phyloP scores from a whole-genome alignment of 2,329 filamentous ascomycete genomes.

The Onygenales sp. region DNA sequence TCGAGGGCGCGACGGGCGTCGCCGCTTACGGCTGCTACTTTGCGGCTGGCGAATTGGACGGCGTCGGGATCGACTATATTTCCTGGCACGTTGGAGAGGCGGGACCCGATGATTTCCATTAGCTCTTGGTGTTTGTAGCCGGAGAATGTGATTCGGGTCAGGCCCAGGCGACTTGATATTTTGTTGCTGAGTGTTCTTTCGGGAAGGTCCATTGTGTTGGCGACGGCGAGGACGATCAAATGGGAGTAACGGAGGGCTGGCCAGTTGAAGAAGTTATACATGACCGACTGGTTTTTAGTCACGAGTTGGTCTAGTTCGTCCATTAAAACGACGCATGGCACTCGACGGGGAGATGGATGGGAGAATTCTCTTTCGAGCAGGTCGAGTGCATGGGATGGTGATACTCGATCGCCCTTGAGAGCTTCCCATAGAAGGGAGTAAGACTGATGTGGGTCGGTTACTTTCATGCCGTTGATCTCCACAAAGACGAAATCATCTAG shows the following conservation, averaged over 20 bases:
- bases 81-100: slow-evolving; percentile 76
- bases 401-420: slow-evolving; percentile 83
- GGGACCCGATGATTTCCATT: slow-evolving; percentile 95
- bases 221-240: slow-evolving; percentile 90
- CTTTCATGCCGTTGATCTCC: slow-evolving; percentile 99
- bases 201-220: slow-evolving; percentile 97
- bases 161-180: slow-evolving; percentile 81
- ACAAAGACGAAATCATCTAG: slow-evolving; percentile 98
- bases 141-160: slow-evolving; percentile 92
- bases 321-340: slow-evolving; percentile 96
- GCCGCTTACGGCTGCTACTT: slow-evolving; percentile 92
- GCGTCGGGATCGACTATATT: slow-evolving; percentile 88
- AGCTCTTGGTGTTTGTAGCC: slow-evolving; percentile 96
- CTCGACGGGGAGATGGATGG: slow-evolving; percentile 77
- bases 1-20: slow-evolving; percentile 88
- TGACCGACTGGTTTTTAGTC: slow-evolving; percentile 97
- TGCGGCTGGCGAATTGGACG: slow-evolving; percentile 89
- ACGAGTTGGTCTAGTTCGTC: slow-evolving; percentile 97
- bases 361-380: slow-evolving; percentile 88
- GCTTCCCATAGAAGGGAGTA: slow-evolving; percentile 96
- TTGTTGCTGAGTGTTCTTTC: slow-evolving; percentile 96
- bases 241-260: slow-evolving; percentile 82
- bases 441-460: slow-evolving; percentile 93
- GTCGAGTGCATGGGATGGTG: slow-evolving; percentile 81
- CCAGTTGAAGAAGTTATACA: slow-evolving; percentile 99